phyloP scores from a whole-genome alignment of 2,329 filamentous ascomycete genomes.

The Colletotrichum limetticola region DNA sequence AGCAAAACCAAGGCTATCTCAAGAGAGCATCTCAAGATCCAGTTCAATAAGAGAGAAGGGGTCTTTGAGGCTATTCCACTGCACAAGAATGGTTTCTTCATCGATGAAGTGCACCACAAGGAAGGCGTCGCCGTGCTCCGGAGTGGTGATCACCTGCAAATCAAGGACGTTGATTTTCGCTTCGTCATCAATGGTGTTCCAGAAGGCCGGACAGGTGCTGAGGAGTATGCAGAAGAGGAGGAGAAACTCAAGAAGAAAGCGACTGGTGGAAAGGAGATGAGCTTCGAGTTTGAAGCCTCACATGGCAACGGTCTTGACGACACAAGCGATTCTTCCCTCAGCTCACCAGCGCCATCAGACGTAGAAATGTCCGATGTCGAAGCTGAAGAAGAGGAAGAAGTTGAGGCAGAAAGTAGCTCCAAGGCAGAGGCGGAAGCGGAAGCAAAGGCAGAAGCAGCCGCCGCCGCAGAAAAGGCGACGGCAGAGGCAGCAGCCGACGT shows the following conservation, averaged over 20 bases:
- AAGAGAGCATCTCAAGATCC: conserved; percentile 77
- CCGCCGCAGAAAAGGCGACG: conserved; percentile 41
- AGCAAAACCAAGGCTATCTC: conserved; percentile 78
- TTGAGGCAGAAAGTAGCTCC: conserved; percentile 40
- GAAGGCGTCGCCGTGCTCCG: conserved; percentile 67
- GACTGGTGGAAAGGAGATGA: conserved; percentile 75
- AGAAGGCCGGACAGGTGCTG: conserved; percentile 66
- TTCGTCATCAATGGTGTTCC: conserved; percentile 77
- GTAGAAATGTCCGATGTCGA: conserved; percentile 41
- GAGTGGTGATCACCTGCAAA: conserved; percentile 75
- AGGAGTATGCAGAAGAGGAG: conserved; percentile 64
- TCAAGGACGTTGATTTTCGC: conserved; percentile 75
- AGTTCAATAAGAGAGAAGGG: conserved; percentile 71
- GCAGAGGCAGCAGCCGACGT: conserved; percentile 24
- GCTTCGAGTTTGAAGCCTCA: conserved; percentile 76
- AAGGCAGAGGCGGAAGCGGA: conserved; percentile 36
- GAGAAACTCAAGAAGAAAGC: conserved; percentile 58
- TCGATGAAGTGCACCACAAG: conserved; percentile 69
- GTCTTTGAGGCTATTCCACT: conserved; percentile 73
- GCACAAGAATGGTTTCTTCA: conserved; percentile 76
- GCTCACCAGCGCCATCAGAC: conserved; percentile 53
- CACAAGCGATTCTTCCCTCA: conserved; percentile 62
- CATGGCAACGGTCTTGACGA: conserved; percentile 66
- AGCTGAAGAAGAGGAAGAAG: conserved; percentile 40
- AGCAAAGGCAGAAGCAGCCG: conserved; percentile 38